These are phyloP conservation scores for Colletotrichum siamense DNA, from an alignment of 2,329 filamentous ascomycete species.

Conservation along the genomic window DNA sequence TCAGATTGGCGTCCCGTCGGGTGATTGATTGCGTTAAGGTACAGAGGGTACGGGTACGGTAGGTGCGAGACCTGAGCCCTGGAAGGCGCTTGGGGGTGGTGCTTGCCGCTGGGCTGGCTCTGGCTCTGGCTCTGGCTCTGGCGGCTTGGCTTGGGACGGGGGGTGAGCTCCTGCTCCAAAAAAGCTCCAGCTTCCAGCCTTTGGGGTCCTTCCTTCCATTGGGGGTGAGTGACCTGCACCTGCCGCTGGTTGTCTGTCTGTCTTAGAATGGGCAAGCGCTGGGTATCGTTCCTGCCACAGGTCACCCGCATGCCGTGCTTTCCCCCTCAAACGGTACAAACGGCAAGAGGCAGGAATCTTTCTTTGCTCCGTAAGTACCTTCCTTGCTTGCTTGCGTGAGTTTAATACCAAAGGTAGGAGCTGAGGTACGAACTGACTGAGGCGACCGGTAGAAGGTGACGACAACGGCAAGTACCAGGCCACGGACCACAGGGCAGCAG, in stretches of 20 bases:
- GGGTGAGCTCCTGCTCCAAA: neutral
- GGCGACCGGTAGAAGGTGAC: neutral
- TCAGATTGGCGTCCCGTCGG: conserved; percentile 5
- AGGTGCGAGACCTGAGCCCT: neutral
- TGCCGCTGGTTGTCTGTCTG: neutral
- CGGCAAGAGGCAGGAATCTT: neutral
- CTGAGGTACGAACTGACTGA: neutral
- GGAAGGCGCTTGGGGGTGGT: neutral
- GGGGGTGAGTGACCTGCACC: neutral
- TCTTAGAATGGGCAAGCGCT: neutral
- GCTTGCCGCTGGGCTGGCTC: neutral
- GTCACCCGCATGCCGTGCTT: neutral
- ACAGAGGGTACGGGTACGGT: neutral
- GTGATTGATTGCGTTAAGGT: neutral
- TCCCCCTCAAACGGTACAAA: neutral
- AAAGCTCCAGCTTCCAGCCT: neutral
- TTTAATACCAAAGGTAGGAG: neutral
- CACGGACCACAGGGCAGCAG: neutral
- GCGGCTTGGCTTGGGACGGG: neutral
- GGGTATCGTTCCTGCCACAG: neutral
- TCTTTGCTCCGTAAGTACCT: neutral
- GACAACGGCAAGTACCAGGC: neutral
- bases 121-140: neutral
- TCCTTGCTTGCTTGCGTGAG: neutral
- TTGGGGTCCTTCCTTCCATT: neutral